Conservation (phyloP, 306 rosid species). For the Carpinus viminea region DNA sequence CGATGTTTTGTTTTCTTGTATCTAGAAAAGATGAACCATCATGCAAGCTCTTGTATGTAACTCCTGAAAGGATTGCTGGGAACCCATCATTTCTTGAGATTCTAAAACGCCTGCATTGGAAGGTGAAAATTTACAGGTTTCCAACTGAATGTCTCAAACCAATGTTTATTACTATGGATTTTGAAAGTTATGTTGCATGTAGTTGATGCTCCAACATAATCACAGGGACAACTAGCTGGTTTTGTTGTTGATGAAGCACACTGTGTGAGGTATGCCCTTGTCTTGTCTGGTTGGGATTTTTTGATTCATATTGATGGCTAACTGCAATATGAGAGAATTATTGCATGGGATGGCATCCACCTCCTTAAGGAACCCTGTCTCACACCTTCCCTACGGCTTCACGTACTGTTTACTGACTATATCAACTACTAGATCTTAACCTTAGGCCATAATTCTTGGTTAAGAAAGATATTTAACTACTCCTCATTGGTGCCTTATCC, state of each 20-base stretch:
- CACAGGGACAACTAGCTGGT: conserved; percentile 82
- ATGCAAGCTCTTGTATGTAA: conserved; percentile 94
- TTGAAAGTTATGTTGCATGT: conserved; percentile 24
- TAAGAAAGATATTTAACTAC: conserved; percentile 19
- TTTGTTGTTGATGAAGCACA: conserved; percentile 97
- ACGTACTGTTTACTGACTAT: neutral
- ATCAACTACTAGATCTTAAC: conserved; percentile 27
- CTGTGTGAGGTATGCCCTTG: conserved; percentile 77
- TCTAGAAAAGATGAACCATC: conserved; percentile 90
- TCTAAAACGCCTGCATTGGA: conserved; percentile 68
- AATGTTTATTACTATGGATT: conserved; percentile 18
- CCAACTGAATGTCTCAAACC: conserved; percentile 15
- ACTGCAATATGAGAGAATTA: conserved; percentile 2
- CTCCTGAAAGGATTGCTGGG: conserved; percentile 94
- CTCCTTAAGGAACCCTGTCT: conserved; percentile 23
- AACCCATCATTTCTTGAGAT: conserved; percentile 64
- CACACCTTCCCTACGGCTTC: conserved; percentile 10
- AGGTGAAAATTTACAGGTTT: conserved; percentile 51
- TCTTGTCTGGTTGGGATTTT: conserved; percentile 20
- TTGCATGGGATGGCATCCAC: conserved; percentile 19
- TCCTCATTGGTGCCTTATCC: neutral
- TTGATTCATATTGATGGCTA: conserved; percentile 18
- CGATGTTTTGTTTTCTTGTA: conserved; percentile 24
- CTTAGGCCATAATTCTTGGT: conserved; percentile 17
- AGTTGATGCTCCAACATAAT: conserved; percentile 40